Evolutionary conservation across 2,329 filamentous ascomycete genomes (phyloP).

Genomic region (Gliomastix tumulicola): DNA sequence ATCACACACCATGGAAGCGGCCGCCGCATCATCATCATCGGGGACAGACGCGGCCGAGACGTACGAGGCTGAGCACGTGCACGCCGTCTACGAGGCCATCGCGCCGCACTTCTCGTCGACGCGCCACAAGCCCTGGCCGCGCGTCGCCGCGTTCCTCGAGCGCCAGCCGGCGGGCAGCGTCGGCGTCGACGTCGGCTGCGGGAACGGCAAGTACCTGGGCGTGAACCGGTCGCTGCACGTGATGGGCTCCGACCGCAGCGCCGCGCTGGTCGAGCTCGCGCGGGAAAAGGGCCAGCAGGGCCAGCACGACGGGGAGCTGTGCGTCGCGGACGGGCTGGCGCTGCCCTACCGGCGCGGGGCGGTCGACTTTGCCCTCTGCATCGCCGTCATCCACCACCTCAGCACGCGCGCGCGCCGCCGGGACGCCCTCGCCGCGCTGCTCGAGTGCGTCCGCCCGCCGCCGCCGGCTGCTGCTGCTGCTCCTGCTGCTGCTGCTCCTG

Average conservation of each 20-base stretch:
- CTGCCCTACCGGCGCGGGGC: slow-evolving; percentile 62
- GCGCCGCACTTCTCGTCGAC: slow-evolving; percentile 79
- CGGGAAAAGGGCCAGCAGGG: slow-evolving; percentile 8
- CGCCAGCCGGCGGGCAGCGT: slow-evolving; percentile 61
- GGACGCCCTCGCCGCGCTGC: slow-evolving; percentile 63
- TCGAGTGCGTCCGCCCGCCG: slow-evolving; percentile 56
- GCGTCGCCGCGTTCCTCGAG: slow-evolving; percentile 72
- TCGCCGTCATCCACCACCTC: slow-evolving; percentile 91
- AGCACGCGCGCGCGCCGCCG: slow-evolving; percentile 69
- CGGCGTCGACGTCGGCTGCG: slow-evolving; percentile 88
- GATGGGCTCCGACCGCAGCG: slow-evolving; percentile 76
- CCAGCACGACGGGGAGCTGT: slow-evolving; percentile 37
- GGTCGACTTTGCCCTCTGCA: slow-evolving; percentile 82
- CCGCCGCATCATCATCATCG: neutral
- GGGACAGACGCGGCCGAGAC: slow-evolving; percentile 24
- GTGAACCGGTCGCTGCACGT: slow-evolving; percentile 75
- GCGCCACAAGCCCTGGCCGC: slow-evolving; percentile 82
- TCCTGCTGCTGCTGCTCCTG: too few relatives aligned
- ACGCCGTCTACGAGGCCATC: slow-evolving; percentile 84
- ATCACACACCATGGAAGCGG: too few relatives aligned
- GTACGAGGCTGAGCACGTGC: slow-evolving; percentile 85
- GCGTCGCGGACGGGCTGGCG: slow-evolving; percentile 77
- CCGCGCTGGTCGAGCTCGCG: slow-evolving; percentile 45
- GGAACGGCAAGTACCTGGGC: slow-evolving; percentile 90
- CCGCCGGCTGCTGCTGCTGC: too few relatives aligned